phyloP scores from a whole-genome alignment of 805 yeast species.

The Debaryomyces prosopidis region DNA sequence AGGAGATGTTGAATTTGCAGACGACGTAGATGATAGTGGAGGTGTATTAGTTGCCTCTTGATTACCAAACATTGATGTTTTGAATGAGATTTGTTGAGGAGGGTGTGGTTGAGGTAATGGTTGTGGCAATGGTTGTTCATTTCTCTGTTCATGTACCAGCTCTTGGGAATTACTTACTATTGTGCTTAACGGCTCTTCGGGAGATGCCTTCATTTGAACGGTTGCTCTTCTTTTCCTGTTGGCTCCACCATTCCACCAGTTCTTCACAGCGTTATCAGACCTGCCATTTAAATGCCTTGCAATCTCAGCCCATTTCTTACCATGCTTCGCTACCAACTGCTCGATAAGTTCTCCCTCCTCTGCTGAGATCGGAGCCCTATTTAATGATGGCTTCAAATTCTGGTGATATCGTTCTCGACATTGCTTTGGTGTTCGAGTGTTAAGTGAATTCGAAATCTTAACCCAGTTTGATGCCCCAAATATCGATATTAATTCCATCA shows the following conservation, averaged over 20 bases:
- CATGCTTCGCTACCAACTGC: conserved; percentile 72
- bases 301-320: conserved; percentile 93
- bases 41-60: background rate
- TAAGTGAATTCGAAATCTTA: conserved; percentile 68
- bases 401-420: conserved; percentile 91
- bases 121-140: background rate
- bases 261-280: conserved; percentile 87
- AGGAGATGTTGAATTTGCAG: no score
- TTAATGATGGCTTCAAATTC: conserved; percentile 81
- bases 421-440: conserved; percentile 85
- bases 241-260: conserved; percentile 97
- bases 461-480: conserved; percentile 92
- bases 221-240: conserved; percentile 67
- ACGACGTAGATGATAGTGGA: background rate
- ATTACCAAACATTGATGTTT: conserved; percentile 39
- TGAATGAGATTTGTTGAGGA: conserved; percentile 34
- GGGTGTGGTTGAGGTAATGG: conserved; percentile 5
- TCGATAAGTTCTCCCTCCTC: conserved; percentile 86
- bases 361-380: conserved; percentile 76
- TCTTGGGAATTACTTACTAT: background rate
- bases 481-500: conserved; percentile 64
- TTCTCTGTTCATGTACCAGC: background rate
- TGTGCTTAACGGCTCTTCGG: background rate
- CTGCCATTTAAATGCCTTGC: conserved; percentile 86
- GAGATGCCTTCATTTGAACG: background rate